Evolutionary conservation across 148 eudicot genomes (phyloP).

Genomic region (Fagopyrum homotropicum): DNA sequence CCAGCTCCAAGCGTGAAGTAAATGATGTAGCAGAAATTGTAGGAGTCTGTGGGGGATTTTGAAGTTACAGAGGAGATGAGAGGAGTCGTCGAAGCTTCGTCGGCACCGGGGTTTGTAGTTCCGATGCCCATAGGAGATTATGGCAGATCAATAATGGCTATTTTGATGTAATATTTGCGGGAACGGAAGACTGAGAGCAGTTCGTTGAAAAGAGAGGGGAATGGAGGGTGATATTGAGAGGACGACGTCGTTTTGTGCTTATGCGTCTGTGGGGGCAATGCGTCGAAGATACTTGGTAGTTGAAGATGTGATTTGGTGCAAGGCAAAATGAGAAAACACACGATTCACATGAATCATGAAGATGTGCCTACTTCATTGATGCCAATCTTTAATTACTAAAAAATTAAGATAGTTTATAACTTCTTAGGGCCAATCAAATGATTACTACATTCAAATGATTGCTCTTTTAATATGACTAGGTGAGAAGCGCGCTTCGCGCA

Average conservation of each 20-base stretch:
- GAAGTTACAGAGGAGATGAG: slow-evolving; percentile 18
- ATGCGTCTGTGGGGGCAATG: not conserved
- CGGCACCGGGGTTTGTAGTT: slow-evolving; percentile 18
- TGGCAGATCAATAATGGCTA: not conserved
- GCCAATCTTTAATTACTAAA: too few species aligned
- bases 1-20: slow-evolving; percentile 72
- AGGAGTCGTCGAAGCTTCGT: slow-evolving; percentile 21
- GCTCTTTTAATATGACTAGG: too few species aligned
- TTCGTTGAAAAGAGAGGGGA: too few species aligned
- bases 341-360: not conserved
- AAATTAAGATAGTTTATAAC: too few species aligned
- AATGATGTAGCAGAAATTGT: slow-evolving; percentile 58
- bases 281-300: not conserved
- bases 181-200: too few species aligned
- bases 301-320: not conserved
- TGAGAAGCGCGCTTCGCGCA: too few species aligned
- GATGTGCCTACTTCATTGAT: too few species aligned
- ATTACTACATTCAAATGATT: too few species aligned
- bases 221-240: not conserved
- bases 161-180: too few species aligned
- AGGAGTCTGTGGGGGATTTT: slow-evolving; percentile 45
- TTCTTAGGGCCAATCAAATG: too few species aligned
- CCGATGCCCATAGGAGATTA: slow-evolving; percentile 25
- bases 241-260: not conserved
- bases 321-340: not conserved